Conservation (phyloP, 2,329 filamentous ascomycete species). For the Fusarium torulosum region DNA sequence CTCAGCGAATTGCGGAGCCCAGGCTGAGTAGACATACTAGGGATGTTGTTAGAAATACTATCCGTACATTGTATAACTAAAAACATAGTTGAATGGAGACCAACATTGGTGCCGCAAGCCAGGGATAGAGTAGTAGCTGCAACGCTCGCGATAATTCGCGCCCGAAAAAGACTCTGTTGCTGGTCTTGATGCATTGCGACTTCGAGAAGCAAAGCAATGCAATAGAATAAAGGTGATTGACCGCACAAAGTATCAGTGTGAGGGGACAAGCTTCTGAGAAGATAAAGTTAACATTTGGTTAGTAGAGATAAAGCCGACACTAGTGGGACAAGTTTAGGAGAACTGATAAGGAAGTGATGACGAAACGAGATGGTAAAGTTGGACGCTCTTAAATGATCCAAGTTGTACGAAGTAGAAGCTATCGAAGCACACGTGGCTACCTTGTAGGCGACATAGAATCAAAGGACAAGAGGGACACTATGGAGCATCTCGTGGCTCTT, state of each 20-base stretch:
- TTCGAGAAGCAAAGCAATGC: neutral
- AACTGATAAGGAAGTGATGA: conserved; percentile 12
- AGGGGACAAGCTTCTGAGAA: conserved; percentile 18
- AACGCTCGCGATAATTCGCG: conserved; percentile 83
- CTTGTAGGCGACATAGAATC: neutral
- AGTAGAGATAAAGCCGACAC: conserved; percentile 32
- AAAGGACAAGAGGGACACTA: conserved; percentile 21
- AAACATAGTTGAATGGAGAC: conserved; percentile 47
- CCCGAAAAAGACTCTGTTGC: conserved; percentile 64
- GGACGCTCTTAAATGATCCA: conserved; percentile 6
- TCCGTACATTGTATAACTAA: neutral
- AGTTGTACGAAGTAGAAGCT: neutral
- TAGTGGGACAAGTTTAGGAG: conserved; percentile 12
- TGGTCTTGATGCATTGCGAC: conserved; percentile 46
- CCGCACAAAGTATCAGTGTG: neutral
- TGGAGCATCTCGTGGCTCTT: conserved; percentile 33
- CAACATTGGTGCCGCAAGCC: conserved; percentile 92
- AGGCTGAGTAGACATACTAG: conserved; percentile 98
- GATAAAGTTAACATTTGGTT: conserved; percentile 34
- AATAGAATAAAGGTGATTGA: conserved; percentile 1
- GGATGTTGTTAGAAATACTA: conserved; percentile 23
- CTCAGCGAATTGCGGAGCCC: conserved; percentile 95
- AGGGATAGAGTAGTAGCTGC: conserved; percentile 88
- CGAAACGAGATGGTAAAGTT: conserved; percentile 20
- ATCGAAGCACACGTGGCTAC: conserved; percentile 25